Evolutionary conservation across 2,329 filamentous ascomycete genomes (phyloP).

Genomic region (Aspergillus neoniger): DNA sequence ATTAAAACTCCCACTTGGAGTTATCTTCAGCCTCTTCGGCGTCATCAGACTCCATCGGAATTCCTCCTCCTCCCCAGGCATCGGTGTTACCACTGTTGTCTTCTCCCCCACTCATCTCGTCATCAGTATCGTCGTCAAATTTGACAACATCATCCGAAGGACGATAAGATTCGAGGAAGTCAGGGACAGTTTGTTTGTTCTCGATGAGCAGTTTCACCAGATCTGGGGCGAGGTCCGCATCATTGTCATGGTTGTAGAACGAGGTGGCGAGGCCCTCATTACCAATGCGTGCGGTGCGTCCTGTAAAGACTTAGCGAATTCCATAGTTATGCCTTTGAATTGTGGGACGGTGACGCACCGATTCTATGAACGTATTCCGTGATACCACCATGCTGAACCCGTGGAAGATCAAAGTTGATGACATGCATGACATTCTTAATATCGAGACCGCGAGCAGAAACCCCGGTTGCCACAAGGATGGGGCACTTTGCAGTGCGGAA

Average conservation of each 20-base stretch:
- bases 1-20: constrained; percentile 5
- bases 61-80: constrained; percentile 19
- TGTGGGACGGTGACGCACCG: constrained; percentile 57
- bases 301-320: constrained; percentile 43
- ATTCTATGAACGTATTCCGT: constrained; percentile 94
- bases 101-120: constrained; percentile 34
- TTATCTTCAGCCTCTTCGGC: neutral
- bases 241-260: constrained; percentile 79
- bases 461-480: constrained; percentile 81
- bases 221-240: constrained; percentile 70
- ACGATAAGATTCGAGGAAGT: constrained; percentile 70
- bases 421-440: constrained; percentile 85
- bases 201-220: constrained; percentile 82
- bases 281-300: constrained; percentile 91
- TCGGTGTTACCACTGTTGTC: constrained; percentile 20
- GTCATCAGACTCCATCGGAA: constrained; percentile 10
- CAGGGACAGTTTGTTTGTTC: constrained; percentile 73
- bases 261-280: constrained; percentile 83
- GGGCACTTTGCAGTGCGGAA: constrained; percentile 76
- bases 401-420: constrained; percentile 89
- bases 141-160: constrained; percentile 41
- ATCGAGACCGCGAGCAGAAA: constrained; percentile 86
- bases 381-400: constrained; percentile 75
- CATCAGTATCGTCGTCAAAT: constrained; percentile 58
- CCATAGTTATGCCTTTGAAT: neutral